Evolutionary conservation across 148 eudicot species (phyloP).

Genomic region (Silene conica): DNA sequence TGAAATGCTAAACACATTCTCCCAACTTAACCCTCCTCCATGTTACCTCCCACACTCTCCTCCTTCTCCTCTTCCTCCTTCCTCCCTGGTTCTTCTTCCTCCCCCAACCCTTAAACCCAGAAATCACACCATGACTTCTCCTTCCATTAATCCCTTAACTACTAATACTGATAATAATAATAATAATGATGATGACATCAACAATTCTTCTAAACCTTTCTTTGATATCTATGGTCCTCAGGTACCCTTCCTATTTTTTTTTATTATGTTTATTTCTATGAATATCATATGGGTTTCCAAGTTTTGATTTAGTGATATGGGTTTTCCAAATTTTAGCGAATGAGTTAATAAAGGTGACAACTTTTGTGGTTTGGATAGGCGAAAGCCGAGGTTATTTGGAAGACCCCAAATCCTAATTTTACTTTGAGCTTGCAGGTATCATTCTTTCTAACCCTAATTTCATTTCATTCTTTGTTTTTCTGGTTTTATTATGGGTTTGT

Average conservation of each 20-base stretch:
- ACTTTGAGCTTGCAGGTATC: conserved; percentile 68
- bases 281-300: too few species aligned
- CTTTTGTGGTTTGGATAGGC: conserved; percentile 41
- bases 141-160: conserved; percentile 23
- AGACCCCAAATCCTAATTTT: conserved; percentile 58
- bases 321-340: neutral
- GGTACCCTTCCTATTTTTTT: conserved; percentile 29
- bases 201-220: conserved; percentile 33
- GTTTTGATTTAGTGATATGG: too few species aligned
- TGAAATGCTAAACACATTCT: conserved; percentile 3
- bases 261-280: too few species aligned
- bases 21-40: neutral
- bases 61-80: neutral
- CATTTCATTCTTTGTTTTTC: conserved; percentile 6
- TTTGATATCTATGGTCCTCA: conserved; percentile 76
- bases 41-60: neutral
- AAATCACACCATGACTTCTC: conserved; percentile 17
- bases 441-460: neutral
- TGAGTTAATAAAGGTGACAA: neutral
- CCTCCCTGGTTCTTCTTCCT: conserved; percentile 1
- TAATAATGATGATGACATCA: neutral
- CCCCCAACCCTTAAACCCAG: conserved; percentile 8
- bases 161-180: neutral
- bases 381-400: conserved; percentile 59
- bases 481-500: neutral